Conservation (phyloP, 331 rosid genomes). For the Ulmus americana region DNA sequence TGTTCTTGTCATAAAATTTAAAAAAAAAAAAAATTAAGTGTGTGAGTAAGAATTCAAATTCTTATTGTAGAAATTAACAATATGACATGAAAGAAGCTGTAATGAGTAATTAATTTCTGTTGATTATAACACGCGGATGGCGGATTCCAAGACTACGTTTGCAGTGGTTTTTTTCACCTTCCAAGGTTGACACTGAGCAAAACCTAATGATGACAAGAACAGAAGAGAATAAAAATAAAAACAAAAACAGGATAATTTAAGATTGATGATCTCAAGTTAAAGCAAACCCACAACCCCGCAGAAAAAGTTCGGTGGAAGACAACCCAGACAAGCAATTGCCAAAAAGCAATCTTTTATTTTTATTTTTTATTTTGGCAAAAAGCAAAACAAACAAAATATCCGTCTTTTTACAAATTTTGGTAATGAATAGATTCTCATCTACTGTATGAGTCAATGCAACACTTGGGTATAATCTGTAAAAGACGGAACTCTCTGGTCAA, state of each 20-base stretch:
- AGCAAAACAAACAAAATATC: not conserved
- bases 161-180: not conserved
- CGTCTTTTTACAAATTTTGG: not conserved
- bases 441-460: constrained; percentile 4
- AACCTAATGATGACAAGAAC: not conserved
- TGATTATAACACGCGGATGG: no score
- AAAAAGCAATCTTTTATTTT: no score
- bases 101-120: no score
- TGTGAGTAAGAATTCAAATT: no score
- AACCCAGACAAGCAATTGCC: not conserved
- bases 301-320: not conserved
- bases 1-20: no score
- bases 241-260: not conserved
- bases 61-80: no score
- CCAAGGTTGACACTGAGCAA: no score
- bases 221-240: not conserved
- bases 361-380: not conserved
- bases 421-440: constrained; percentile 7
- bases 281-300: not conserved
- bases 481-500: not conserved
- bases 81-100: no score
- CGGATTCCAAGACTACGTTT: not conserved
- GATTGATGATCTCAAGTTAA: constrained; percentile 3
- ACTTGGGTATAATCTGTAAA: not conserved
- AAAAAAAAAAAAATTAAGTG: no score